Conservation (phyloP, 208 protist species). For the Leishmania braziliensis region DNA sequence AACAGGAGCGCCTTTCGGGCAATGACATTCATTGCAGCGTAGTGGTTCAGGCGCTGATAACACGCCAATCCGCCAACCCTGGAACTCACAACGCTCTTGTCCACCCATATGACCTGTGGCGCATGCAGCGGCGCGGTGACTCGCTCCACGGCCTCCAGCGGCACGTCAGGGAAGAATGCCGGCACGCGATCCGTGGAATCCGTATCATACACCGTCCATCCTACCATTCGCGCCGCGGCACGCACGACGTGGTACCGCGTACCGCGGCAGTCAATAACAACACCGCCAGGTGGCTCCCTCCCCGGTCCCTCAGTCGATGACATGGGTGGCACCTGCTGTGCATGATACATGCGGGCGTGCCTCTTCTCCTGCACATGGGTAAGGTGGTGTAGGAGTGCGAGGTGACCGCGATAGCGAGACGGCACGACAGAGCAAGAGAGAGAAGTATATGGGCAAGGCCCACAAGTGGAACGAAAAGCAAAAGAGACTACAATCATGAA, state of each 20-base stretch:
- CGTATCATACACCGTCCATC: conserved; percentile 69
- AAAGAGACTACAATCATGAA: background rate
- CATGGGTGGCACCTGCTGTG: background rate
- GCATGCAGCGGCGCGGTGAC: conserved; percentile 27
- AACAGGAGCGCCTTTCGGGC: conserved; percentile 90
- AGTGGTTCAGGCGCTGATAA: conserved; percentile 94
- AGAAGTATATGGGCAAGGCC: background rate
- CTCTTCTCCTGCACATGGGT: background rate
- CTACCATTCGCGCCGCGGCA: conserved; percentile 49
- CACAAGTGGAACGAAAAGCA: background rate
- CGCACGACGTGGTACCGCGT: conserved; percentile 88
- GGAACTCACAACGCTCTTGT: conserved; percentile 71
- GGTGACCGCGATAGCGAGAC: background rate
- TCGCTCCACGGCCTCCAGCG: conserved; percentile 1
- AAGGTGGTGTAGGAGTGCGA: background rate
- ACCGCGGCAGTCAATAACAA: conserved; percentile 60
- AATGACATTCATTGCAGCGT: conserved; percentile 89
- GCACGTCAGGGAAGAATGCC: conserved; percentile 36
- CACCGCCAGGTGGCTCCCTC: background rate
- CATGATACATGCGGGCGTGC: background rate
- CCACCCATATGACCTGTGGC: conserved; percentile 89
- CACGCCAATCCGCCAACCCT: conserved; percentile 63
- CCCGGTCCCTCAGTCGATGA: background rate
- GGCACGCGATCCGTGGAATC: conserved; percentile 44
- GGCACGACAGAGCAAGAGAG: background rate